Percentiles rank a stretch among this genome's conserved stretches.
phyloP scores from a whole-genome alignment of 331 rosid species.

The Acacia concinna region DNA sequence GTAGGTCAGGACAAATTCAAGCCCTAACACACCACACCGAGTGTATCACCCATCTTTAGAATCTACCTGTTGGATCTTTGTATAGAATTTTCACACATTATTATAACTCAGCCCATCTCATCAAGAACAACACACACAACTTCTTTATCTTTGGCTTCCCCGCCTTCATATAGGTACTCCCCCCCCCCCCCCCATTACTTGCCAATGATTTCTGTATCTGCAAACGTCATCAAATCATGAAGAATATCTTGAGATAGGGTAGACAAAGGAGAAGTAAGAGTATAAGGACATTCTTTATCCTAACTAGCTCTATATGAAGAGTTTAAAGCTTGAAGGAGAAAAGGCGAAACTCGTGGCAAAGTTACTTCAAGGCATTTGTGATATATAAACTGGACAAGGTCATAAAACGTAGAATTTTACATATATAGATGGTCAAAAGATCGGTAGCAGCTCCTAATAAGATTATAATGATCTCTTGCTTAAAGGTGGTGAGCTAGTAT shows the following conservation, averaged over 20 bases:
- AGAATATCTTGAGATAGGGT: neutral
- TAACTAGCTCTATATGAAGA: neutral
- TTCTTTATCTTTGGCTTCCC: constrained; percentile 48
- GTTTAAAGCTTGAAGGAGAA: neutral
- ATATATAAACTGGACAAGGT: neutral
- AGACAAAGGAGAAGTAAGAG: neutral
- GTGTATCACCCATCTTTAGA: constrained; percentile 54
- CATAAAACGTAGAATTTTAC: too few species aligned
- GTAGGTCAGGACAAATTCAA: constrained; percentile 50
- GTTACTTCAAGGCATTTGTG: too few species aligned
- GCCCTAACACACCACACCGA: constrained; percentile 52
- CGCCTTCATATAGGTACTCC: constrained; percentile 29
- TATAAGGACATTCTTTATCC: neutral
- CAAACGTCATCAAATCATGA: neutral
- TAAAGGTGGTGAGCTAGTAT: neutral
- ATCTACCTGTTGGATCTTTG: constrained; percentile 51
- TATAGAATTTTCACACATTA: constrained; percentile 25
- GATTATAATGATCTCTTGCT: neutral
- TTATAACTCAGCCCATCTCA: constrained; percentile 19
- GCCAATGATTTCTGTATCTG: neutral
- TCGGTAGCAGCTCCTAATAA: neutral
- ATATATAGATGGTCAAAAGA: neutral
- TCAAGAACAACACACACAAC: neutral
- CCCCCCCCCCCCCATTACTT: neutral
- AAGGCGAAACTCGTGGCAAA: too few species aligned